Evolutionary conservation across 352 stramenopile species (phyloP), one percentile per base, ranked within the genome.

Genomic region (Phytopythium aichiense): DNA sequence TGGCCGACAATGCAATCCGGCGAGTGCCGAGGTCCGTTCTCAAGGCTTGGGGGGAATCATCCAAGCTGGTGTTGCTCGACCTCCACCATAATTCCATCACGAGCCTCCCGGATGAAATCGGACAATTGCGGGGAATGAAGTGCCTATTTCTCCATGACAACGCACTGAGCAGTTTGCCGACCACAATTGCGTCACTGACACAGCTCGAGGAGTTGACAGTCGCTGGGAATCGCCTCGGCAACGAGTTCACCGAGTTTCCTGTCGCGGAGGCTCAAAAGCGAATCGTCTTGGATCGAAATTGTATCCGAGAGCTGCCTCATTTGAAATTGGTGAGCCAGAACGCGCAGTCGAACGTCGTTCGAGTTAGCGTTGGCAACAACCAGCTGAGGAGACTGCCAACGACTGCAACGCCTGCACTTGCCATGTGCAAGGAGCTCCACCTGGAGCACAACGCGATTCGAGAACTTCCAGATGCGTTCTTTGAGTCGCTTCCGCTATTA

Each of bases 401-500:
- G 55, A 66, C 15, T 71, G 68, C 20, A 55, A 56, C 61, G 72
- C 2, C 28, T 82, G 25, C 59, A 0, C 68, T 84, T 22, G n/a
- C 62, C 0, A 49, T 33, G 8, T 87, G 81, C 22, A 63, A 77
- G 38, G 63, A 72, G 28, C 64, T 91, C 9, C 66, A 81, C 52
- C 60, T 91, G 15, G 68, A 77, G 20, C 67, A 73, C 31, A 91
- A 91, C 56, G 52, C 13, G 1, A 54, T 91, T 3, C 45, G 25
- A 20, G 77, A 81, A 38, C 66, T 90, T n/a, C 62, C 74, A 0
- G 68, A 77, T 0, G 50, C 43, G 0, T 74, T 90, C 55, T 90
- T 90, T 23, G 12, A 25, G 0, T 52, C 61, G 0, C 66, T 88
- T 22, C 75, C 79, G 18, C 49, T 18, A 0, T 63, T 90, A 16